phyloP scores from a whole-genome alignment of 495 filamentous ascomycete genomes.

The Neurospora sp. region DNA sequence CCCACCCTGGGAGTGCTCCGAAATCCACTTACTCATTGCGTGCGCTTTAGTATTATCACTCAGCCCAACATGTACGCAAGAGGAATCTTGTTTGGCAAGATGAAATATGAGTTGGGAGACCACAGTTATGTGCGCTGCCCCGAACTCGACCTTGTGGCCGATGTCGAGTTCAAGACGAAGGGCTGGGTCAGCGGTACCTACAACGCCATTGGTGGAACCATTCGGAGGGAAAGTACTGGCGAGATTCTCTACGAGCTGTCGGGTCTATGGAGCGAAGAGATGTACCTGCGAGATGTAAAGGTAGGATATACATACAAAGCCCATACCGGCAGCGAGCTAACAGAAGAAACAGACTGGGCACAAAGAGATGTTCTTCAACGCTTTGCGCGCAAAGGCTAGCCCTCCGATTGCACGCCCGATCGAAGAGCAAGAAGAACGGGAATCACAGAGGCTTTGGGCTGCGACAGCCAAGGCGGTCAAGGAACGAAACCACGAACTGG shows the following conservation, averaged over 20 bases:
- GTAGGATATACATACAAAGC: conserved; percentile 37
- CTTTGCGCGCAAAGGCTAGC: conserved; percentile 61
- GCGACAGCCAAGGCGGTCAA: conserved; percentile 71
- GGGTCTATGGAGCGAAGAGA: conserved; percentile 89
- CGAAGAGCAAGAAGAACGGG: conserved; percentile 79
- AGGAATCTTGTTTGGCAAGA: conserved; percentile 95
- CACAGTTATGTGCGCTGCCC: conserved; percentile 92
- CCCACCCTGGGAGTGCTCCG: not conserved
- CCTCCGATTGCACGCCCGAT: conserved; percentile 66
- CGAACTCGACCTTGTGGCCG: conserved; percentile 73
- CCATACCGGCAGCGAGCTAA: not conserved
- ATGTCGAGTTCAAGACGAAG: conserved; percentile 98
- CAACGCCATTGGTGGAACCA: conserved; percentile 86
- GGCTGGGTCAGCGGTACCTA: conserved; percentile 95
- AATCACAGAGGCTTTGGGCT: conserved; percentile 82
- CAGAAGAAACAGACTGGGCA: conserved; percentile 58
- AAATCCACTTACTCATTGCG: conserved; percentile 1
- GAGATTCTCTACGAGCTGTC: conserved; percentile 83
- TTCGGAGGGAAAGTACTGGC: conserved; percentile 81
- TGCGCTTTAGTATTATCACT: conserved; percentile 57
- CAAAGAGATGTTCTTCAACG: conserved; percentile 84
- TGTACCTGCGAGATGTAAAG: conserved; percentile 73
- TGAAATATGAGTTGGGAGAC: conserved; percentile 98
- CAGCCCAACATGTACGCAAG: conserved; percentile 99
- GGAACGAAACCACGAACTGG: conserved; percentile 73